Evolutionary conservation across 1,139 yeast genomes (phyloP), one percentile per base, ranked within the genome.

Genomic region (Torulaspora globosa): DNA sequence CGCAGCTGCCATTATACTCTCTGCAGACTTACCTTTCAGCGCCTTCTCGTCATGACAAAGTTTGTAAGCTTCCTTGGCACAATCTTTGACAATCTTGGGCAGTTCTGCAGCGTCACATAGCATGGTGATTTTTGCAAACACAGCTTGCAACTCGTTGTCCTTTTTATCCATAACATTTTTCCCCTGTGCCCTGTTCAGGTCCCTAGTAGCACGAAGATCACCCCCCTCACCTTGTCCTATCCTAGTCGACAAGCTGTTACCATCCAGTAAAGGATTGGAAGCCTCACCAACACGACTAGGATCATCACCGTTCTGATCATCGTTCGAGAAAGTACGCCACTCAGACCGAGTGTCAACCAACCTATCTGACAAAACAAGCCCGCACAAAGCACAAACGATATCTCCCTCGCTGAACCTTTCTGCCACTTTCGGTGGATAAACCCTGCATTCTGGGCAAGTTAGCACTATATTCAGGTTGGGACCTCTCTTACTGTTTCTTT

Each of bases 261-360:
- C 86, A 60, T 90, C 97, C 58, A 94, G 73, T 51, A 90, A 71
- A 11, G 97, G 97, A 64, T 90, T 90, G n/a, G 94, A 84, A 2
- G 97, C 97, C 63, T 90, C 97, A 67, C 98, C 98, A 54, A 92
- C 98, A 85, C 98, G 97, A 58, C 95, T 84, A 3, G 98, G 98
- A 66, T 92, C 98, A 64, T 89, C 97, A 58, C 95, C 96, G 56
- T 92, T 94, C 68, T 90, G 97, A 66, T 92, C 98, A 66, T 92
- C 98, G 66, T 92, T 92, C 53, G 85, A 80, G 68, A 92, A 92
- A 1, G 98, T 92, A 73, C 98, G 86, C 98, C 98, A 92, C 73
- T 92, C 98, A 1, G 96, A 87, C 57, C 98, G 75, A 5, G 96
- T 90, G 63, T 92, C 98, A 28, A 92, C 96, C 44, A 92, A 84